These are phyloP conservation scores for Phyllosticta citriasiana DNA, from an alignment of 2,329 filamentous ascomycete species.

Conservation along the genomic window DNA sequence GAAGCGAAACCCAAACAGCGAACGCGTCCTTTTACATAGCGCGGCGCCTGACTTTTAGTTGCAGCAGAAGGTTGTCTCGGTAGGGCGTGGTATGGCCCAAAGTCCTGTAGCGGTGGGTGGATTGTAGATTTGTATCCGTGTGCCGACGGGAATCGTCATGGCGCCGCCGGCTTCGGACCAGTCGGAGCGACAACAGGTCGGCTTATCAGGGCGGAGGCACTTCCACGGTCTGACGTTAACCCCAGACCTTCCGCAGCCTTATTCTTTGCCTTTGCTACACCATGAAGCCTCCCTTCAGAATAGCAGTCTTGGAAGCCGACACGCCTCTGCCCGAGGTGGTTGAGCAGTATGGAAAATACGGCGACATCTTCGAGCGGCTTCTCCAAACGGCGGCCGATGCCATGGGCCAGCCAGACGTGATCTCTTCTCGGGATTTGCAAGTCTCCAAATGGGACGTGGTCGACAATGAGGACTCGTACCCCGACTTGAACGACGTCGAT, in stretches of 20 bases:
- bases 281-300: constrained; percentile 46
- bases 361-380: constrained; percentile 47
- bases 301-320: constrained; percentile 85
- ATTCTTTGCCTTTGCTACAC: background rate
- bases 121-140: no score
- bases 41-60: background rate
- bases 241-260: background rate
- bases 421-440: constrained; percentile 35
- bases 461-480: constrained; percentile 54
- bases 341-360: constrained; percentile 61
- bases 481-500: constrained; percentile 63
- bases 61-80: background rate
- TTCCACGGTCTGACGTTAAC: background rate
- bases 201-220: background rate
- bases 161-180: no score
- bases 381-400: constrained; percentile 42
- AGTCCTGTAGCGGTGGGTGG: no score
- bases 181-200: no score
- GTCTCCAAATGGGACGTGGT: constrained; percentile 65
- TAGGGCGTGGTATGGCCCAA: background rate
- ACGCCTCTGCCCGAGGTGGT: constrained; percentile 57
- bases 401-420: constrained; percentile 28
- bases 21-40: background rate
- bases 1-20: background rate
- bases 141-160: no score